Base-by-base conservation (phyloP, 176 grass and related monocot species). In the bread wheat (Triticum aestivum) region DNA sequence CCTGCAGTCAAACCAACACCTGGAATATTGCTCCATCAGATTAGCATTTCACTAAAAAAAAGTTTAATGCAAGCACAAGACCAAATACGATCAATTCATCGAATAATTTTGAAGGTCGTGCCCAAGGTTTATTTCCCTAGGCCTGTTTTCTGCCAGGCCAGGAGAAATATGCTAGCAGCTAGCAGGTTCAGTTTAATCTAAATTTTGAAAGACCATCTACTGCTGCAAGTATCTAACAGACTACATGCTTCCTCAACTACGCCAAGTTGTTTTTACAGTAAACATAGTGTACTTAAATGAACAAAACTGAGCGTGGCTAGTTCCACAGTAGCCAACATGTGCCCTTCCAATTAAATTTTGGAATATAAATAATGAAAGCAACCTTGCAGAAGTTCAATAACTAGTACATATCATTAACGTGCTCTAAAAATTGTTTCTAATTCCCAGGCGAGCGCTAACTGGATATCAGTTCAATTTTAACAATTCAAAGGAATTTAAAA, bases 11-110 rank as follows among this genome's bases (percentile, higher is more conserved):
- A 79, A 56, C 44, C 80, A 2, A 10, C 0, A 5, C 73, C 89
- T 90, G 89, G 72, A 65, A 83, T 44, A 38, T 79, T 44, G 33
- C 74, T 87, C 58, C 75, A 67, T 45, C 71, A 73, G 82, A 61
- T 87, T 61, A 52, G 51, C 6, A 74, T 45, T 79, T 63, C 41
- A 42, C 65, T 42, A 29, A 65, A 82, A 29, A 44, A 85, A 86
- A 42, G 11, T 44, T 47, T 69, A 24, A 68, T 69, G 52, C 20
- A 9, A 12, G 2, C 62, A 84, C 56, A 58, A 59, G 34, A 77
- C 83, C 15, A 13, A 80, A 54, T 6, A 69, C 42, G 59, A 47
- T 79, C 58, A 21, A 66, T 38, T 39, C 20, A 78, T 83, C 32
- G 4, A 90, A 79, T 42, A 75, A 37, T 65, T 49, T 44, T 58